These are phyloP conservation scores for Rhizopogon vesiculosus DNA, from an alignment of 768 basidiomycete species.

Conservation along the genomic window DNA sequence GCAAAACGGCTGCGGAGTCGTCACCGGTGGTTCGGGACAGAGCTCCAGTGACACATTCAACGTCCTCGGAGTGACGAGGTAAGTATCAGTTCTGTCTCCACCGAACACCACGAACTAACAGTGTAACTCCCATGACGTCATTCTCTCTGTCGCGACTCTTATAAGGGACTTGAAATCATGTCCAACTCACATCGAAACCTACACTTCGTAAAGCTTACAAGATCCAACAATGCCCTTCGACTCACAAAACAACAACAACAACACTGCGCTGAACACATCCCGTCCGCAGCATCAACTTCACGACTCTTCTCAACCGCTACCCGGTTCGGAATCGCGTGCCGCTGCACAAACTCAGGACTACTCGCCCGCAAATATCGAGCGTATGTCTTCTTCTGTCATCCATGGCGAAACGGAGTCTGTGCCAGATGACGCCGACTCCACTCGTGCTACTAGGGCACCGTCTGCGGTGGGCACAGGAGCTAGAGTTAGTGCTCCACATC, in stretches of 20 bases:
- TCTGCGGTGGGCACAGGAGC: too few species aligned
- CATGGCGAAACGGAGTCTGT: not conserved
- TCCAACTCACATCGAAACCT: not conserved
- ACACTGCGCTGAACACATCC: not conserved
- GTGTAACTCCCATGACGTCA: too few species aligned
- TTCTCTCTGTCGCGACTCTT: too few species aligned
- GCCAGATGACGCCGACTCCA: not conserved
- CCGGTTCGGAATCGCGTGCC: slow-evolving; percentile 29
- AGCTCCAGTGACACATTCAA: too few species aligned
- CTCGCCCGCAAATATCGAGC: slow-evolving; percentile 33
- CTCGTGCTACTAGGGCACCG: not conserved
- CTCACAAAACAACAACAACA: slow-evolving; percentile 11
- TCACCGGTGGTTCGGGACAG: too few species aligned
- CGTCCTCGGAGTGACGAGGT: too few species aligned
- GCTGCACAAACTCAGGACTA: slow-evolving; percentile 31
- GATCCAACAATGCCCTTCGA: not conserved
- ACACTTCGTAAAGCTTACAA: not conserved
- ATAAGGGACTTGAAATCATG: not conserved
- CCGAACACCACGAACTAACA: too few species aligned
- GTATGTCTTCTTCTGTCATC: slow-evolving; percentile 5
- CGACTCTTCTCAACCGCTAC: slow-evolving; percentile 43
- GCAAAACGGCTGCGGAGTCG: too few species aligned
- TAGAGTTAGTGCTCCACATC: too few species aligned
- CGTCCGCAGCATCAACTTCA: slow-evolving; percentile 42
- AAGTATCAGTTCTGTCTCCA: too few species aligned